These are phyloP conservation scores for Trypanosoma conorhini DNA, from an alignment of 208 protist genomes.

Conservation along the genomic window DNA sequence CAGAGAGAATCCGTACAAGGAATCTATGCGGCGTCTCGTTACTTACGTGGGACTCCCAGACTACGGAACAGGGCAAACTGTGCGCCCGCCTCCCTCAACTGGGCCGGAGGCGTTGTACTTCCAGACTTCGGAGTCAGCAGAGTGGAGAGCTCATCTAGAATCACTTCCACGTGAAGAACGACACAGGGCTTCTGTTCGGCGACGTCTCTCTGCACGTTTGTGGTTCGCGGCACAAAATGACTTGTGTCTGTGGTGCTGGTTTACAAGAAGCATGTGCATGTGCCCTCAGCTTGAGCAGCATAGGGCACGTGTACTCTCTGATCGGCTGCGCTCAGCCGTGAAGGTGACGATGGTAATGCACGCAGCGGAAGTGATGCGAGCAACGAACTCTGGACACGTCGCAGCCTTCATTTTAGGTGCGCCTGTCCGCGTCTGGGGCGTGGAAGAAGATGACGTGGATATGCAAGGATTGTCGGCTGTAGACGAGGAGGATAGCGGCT, in stretches of 20 bases:
- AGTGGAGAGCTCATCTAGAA: slow-evolving; percentile 66
- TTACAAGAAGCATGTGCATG: slow-evolving; percentile 62
- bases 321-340: slow-evolving; percentile 26
- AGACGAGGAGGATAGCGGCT: slow-evolving; percentile 2
- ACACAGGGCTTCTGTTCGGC: slow-evolving; percentile 50
- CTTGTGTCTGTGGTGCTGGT: slow-evolving; percentile 82
- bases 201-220: slow-evolving; percentile 50
- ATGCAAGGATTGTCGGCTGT: slow-evolving; percentile 26
- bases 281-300: slow-evolving; percentile 55
- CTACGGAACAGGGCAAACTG: slow-evolving; percentile 39
- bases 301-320: slow-evolving; percentile 31
- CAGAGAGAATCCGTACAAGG: slow-evolving; percentile 52
- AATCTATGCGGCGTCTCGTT: slow-evolving; percentile 57
- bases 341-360: slow-evolving; percentile 78
- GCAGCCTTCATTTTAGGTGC: slow-evolving; percentile 72
- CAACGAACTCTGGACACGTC: slow-evolving; percentile 85
- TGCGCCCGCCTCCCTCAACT: slow-evolving; percentile 2
- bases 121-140: slow-evolving; percentile 52
- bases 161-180: slow-evolving; percentile 35
- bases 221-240: slow-evolving; percentile 47
- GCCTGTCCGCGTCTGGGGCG: slow-evolving; percentile 70
- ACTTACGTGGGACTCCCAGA: slow-evolving; percentile 52
- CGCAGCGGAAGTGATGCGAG: slow-evolving; percentile 78
- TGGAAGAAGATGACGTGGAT: slow-evolving; percentile 59
- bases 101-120: slow-evolving; percentile 53